Evolutionary conservation across 257 asterid species (phyloP), one percentile per base, ranked within the genome.

Genomic region (Fraxinus quadrangulata): DNA sequence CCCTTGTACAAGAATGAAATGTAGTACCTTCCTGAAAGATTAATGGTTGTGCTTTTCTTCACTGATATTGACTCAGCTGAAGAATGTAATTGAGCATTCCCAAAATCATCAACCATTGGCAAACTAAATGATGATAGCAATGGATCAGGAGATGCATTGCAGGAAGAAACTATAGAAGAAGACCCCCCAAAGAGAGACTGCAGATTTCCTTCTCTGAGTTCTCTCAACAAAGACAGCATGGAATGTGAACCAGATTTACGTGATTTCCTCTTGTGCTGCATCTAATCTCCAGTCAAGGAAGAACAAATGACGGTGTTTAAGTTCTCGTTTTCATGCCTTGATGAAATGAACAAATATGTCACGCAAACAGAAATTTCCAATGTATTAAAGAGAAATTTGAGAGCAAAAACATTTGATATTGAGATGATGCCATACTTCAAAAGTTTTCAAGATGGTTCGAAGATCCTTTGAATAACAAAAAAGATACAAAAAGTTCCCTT

Each of bases 261-360:
- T 61, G 96, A 82, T 89, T 92, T 96, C 84, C 97, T 94, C 90
- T 93, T 93, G 73, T 92, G 97, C 89, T 90, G 99, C 96, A 93
- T 86, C 97, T 96, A 83, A 79, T 79, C 72, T 77, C 59, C 70
- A 84, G 96, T 91, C 89, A 96, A 92, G 99, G 97, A 86, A 63
- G 34, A 23, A 86, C 82, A 71, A 90, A 87, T 5, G 67, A 36
- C 37, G 28, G 67, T 45, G 33, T 3, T 56, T 45, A 49, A 78
- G 68, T 54, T 73, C 66, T 75, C 36, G 1, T 8, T 63, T 10
- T 63, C 28, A 23, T 63, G 34, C 34, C 69, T 26, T 10, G 69
- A 63, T 63, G 6, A 63, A 63, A n/a, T 63, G 21, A 24, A 63
- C 69, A 63, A 24, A 59, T 75, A 3, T 23, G 45, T 40, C 30